Base-by-base conservation (phyloP, 805 yeast species). In the Torulaspora gathmanii region DNA sequence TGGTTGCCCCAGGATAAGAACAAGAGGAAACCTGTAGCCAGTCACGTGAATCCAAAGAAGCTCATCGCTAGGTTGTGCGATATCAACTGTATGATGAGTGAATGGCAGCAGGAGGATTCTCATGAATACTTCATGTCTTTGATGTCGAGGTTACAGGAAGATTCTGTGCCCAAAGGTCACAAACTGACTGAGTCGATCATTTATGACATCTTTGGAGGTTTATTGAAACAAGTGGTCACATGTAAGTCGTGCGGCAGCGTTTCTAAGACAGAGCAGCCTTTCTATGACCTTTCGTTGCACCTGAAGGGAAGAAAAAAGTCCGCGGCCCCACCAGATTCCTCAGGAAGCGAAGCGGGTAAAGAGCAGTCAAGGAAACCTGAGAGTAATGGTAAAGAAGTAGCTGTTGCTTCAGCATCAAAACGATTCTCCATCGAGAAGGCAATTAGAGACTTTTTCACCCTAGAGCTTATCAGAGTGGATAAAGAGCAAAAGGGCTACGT, bases 61-160 rank as follows among this genome's bases (percentile, higher is more conserved):
- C 72, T 89, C 56, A 82, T 86, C 47, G 73, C 73, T 41, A 74
- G 88, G 53, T 70, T 86, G 46, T 86, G 77, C 40, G 95, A 87
- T 57, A 87, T 91, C 57, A 89, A 89, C 65, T 87, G 95, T 63
- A 86, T 87, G 95, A 88, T 90, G 95, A 81, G 89, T 36, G 93
- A 83, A 63, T 90, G 96, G 96, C 90, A 88, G 66, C 99, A 93
- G 65, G 98, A 93, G 66, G 99, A 93, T 67, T 85, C 96, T 0
- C 99, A 93, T 67, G 99, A 93, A 67, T 93, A 90, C 68, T 87
- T 84, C 64, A 90, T 90, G 97, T 86, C 95, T 10, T 70, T 90
- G 49, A 75, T 90, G 74, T 79, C 91, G 6, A 70, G 96, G 42
- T 68, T 90, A 42, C 98, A 90, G 67, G 97, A 90, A 61, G 97